Percentiles rank a stretch among this genome's conserved stretches.
Evolutionary conservation across 192 early-diverging fungal genomes (phyloP).

Genomic region (Endogone sp.): DNA sequence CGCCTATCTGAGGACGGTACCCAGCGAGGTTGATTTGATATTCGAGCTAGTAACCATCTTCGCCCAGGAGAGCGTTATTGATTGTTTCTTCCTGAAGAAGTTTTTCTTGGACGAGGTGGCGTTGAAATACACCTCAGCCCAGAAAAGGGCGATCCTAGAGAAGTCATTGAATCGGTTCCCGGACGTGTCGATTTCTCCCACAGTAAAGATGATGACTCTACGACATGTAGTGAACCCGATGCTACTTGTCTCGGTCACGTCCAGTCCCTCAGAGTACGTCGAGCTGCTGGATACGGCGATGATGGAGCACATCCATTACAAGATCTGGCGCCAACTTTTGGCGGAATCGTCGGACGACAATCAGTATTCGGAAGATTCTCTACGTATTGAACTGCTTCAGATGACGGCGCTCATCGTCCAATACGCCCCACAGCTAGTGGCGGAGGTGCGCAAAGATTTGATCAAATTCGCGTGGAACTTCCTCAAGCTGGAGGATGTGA

Average conservation of each 20-base stretch:
- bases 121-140: slow-evolving; percentile 41
- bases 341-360: slow-evolving; percentile 48
- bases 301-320: slow-evolving; percentile 54
- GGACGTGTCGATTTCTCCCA: slow-evolving; percentile 51
- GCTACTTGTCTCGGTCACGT: slow-evolving; percentile 63
- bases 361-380: slow-evolving; percentile 59
- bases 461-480: slow-evolving; percentile 95
- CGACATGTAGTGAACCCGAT: slow-evolving; percentile 85
- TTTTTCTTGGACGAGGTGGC: slow-evolving; percentile 72
- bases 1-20: slow-evolving; percentile 45
- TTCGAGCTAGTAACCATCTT: slow-evolving; percentile 76
- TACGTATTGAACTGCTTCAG: slow-evolving; percentile 88
- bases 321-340: slow-evolving; percentile 52
- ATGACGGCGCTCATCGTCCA: slow-evolving; percentile 86
- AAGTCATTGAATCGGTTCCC: slow-evolving; percentile 75
- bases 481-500: slow-evolving; percentile 82
- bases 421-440: slow-evolving; percentile 70
- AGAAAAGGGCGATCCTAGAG: slow-evolving; percentile 68
- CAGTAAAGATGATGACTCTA: slow-evolving; percentile 69
- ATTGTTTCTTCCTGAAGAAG: slow-evolving; percentile 54
- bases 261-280: slow-evolving; percentile 37
- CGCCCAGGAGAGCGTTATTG: slow-evolving; percentile 61
- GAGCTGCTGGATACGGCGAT: slow-evolving; percentile 58
- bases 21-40: slow-evolving; percentile 62
- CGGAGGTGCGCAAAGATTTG: slow-evolving; percentile 79